Evolutionary conservation across 75 land plant genomes (phyloP).

Genomic region (Azolla pinnata): DNA sequence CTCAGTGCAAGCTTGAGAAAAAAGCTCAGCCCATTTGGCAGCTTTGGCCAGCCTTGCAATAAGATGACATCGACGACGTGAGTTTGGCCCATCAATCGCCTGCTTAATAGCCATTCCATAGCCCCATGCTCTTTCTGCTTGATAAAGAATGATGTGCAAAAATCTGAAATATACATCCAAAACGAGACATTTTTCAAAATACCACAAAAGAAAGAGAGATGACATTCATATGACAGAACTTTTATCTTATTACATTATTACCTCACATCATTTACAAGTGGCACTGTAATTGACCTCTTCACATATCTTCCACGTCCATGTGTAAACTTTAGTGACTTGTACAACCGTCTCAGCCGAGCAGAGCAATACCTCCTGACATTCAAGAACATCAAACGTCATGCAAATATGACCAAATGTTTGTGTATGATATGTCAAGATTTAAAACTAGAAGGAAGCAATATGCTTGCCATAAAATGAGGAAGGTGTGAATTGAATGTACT

Average conservation of each 20-base stretch:
- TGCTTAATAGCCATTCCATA: constrained; percentile 92
- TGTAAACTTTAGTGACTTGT: constrained; percentile 86
- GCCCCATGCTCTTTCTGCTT: constrained; percentile 98
- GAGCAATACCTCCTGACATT: constrained; percentile 88
- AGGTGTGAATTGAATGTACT: no score
- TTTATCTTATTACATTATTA: constrained; percentile 6
- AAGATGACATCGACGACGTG: constrained; percentile 61
- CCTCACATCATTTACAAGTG: constrained; percentile 89
- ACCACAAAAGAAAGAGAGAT: no score
- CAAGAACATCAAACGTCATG: no score
- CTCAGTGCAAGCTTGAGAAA: constrained; percentile 65
- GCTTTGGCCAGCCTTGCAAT: constrained; percentile 83
- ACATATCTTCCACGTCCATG: constrained; percentile 92
- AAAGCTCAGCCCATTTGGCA: constrained; percentile 74
- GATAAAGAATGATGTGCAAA: constrained; percentile 80
- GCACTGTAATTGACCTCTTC: constrained; percentile 40
- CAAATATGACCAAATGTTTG: no score
- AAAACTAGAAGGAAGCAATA: no score
- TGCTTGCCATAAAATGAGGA: no score
- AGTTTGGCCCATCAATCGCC: constrained; percentile 54
- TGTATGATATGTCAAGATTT: no score
- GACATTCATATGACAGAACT: no score
- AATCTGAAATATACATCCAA: no score
- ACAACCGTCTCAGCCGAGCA: constrained; percentile 69
- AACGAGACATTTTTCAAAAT: no score